phyloP scores from a whole-genome alignment of 139 green algal species.

The Pleodorina starrii region DNA sequence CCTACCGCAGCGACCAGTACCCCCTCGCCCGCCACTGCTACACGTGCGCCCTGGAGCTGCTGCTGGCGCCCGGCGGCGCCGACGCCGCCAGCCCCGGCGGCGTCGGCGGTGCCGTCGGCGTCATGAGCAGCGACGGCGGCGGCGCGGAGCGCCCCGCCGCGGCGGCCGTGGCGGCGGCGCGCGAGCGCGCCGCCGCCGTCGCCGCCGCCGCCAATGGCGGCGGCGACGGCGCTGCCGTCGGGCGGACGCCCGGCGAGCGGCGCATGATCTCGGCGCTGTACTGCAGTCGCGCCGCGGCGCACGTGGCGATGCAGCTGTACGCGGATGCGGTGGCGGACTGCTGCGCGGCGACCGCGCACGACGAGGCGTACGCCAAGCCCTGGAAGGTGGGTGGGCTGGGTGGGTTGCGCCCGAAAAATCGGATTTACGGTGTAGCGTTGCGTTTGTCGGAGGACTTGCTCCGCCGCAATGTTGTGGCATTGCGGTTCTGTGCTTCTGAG shows the following conservation, averaged over 20 bases:
- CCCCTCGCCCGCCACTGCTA: slow-evolving; percentile 58
- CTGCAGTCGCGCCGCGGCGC: slow-evolving; percentile 71
- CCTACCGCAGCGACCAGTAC: slow-evolving; percentile 60
- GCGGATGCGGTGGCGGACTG: slow-evolving; percentile 74
- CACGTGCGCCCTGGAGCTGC: slow-evolving; percentile 55
- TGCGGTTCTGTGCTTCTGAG: no score
- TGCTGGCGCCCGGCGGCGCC: neutral
- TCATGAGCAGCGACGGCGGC: neutral
- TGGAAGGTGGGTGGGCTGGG: no score
- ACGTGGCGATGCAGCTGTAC: slow-evolving; percentile 57
- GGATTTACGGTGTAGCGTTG: no score
- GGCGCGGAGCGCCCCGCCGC: neutral
- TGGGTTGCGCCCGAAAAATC: no score
- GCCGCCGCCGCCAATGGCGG: neutral
- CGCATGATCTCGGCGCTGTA: slow-evolving; percentile 51
- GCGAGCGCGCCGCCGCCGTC: neutral
- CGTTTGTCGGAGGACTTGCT: no score
- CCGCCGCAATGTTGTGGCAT: no score
- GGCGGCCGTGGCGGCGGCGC: slow-evolving; percentile 10
- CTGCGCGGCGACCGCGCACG: slow-evolving; percentile 59
- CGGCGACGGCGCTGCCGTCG: neutral
- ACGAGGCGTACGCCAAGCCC: slow-evolving; percentile 62
- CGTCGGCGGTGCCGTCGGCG: neutral
- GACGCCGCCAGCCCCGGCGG: neutral
- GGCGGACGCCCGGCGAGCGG: neutral